Conservation (phyloP, 148 eudicot genomes). For the Persicaria maculosa region DNA sequence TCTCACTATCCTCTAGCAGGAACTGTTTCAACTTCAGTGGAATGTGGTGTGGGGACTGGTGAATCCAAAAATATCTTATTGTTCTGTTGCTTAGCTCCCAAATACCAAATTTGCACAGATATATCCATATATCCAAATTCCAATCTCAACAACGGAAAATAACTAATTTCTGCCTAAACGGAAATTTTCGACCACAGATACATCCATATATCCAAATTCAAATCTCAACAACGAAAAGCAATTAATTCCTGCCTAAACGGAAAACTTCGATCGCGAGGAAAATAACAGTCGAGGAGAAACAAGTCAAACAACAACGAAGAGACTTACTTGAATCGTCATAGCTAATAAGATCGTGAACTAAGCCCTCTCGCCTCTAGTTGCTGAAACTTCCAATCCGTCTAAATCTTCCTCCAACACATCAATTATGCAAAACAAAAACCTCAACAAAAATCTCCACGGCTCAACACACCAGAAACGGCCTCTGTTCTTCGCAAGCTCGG, state of each 20-base stretch:
- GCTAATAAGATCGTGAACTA: neutral
- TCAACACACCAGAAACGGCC: neutral
- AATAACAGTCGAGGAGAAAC: neutral
- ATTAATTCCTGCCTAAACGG: neutral
- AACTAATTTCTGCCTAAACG: neutral
- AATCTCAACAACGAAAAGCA: neutral
- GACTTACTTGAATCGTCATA: slow-evolving; percentile 6
- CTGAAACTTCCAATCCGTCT: slow-evolving; percentile 4
- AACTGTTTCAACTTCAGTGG: too few species aligned
- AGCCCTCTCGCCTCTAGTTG: neutral
- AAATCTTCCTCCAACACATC: neutral
- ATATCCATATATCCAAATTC: neutral
- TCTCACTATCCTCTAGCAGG: too few species aligned
- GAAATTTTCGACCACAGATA: neutral
- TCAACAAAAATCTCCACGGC: neutral
- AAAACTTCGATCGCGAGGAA: neutral
- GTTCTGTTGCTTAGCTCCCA: too few species aligned
- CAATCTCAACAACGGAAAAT: neutral
- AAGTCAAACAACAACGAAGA: too few species aligned
- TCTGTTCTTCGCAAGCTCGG: neutral
- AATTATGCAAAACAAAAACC: neutral
- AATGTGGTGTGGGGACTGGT: too few species aligned
- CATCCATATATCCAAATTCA: neutral
- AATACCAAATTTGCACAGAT: neutral
- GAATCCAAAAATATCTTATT: too few species aligned